Evolutionary conservation across 495 filamentous ascomycete species (phyloP).

Genomic region (Ascobolus immersus): DNA sequence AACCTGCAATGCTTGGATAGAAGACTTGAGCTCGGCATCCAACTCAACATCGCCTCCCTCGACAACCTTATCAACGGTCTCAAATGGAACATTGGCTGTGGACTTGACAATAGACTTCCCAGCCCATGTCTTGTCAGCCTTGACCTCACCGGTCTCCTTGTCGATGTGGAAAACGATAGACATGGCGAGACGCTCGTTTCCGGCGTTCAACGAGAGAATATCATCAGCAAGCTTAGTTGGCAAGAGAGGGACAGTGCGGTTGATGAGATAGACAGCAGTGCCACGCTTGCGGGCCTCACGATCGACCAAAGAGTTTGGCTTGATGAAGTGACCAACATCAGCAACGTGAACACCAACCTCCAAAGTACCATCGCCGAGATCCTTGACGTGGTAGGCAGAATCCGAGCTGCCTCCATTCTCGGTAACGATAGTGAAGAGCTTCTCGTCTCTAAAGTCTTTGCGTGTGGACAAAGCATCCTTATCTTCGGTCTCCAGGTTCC

Average conservation of each 20-base stretch:
- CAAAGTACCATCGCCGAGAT: slow-evolving; percentile 52
- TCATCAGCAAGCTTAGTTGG: slow-evolving; percentile 63
- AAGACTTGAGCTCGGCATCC: slow-evolving; percentile 35
- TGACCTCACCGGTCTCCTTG: slow-evolving; percentile 44
- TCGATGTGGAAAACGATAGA: slow-evolving; percentile 81
- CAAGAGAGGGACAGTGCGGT: slow-evolving; percentile 73
- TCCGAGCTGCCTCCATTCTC: slow-evolving; percentile 63
- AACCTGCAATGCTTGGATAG: slow-evolving; percentile 49
- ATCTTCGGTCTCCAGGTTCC: slow-evolving; percentile 60
- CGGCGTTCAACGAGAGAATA: slow-evolving; percentile 63
- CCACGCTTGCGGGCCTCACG: slow-evolving; percentile 95
- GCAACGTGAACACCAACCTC: slow-evolving; percentile 91
- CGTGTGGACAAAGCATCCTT: slow-evolving; percentile 48
- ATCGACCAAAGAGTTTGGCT: slow-evolving; percentile 83
- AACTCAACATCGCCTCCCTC: slow-evolving; percentile 32
- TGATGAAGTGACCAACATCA: slow-evolving; percentile 91
- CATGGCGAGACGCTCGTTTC: slow-evolving; percentile 68
- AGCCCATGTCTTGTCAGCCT: slow-evolving; percentile 70
- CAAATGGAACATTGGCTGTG: slow-evolving; percentile 54
- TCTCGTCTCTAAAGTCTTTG: slow-evolving; percentile 74
- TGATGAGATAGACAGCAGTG: slow-evolving; percentile 80
- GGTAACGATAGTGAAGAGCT: slow-evolving; percentile 75
- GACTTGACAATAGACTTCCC: slow-evolving; percentile 88
- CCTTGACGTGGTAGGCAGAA: slow-evolving; percentile 76
- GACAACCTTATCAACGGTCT: slow-evolving; percentile 59